These are phyloP conservation scores for Acanthamoeba rhysodes DNA, from an alignment of 208 protist species.

Conservation along the genomic window DNA sequence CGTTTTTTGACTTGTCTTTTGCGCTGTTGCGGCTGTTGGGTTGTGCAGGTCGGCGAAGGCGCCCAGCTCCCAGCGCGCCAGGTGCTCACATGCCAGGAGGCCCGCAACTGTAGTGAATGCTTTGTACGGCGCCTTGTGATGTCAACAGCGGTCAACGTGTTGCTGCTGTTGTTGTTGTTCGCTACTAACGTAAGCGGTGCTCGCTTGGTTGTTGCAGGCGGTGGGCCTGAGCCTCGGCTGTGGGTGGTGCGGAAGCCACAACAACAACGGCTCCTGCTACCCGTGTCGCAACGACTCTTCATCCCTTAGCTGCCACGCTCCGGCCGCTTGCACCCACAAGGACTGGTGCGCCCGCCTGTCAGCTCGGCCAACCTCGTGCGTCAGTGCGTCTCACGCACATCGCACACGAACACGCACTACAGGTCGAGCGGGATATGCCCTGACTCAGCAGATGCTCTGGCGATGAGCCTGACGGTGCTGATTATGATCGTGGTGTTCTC, in stretches of 20 bases:
- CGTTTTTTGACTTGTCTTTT: no score
- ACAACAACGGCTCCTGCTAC: neutral
- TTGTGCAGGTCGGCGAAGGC: no score
- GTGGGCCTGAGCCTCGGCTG: neutral
- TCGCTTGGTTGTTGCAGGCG: neutral
- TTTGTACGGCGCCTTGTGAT: no score
- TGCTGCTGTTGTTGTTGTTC: neutral
- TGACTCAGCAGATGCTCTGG: neutral
- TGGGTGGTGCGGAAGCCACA: neutral
- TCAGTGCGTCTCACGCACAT: no score
- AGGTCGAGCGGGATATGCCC: neutral
- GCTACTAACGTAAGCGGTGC: neutral
- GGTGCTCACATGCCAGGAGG: no score
- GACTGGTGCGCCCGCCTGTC: neutral
- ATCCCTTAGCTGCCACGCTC: neutral
- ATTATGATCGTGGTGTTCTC: neutral
- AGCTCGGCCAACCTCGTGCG: no score
- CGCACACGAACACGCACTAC: no score
- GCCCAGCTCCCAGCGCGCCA: no score
- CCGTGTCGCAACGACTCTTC: neutral
- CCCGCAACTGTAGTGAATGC: no score
- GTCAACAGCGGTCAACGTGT: no score
- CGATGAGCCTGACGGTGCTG: neutral
- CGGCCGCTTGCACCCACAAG: neutral
- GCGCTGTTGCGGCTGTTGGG: no score